Percentiles rank a stretch among this genome's conserved stretches.
Conservation (phyloP, 1,284 basidiomycete genomes). For the Malassezia pachydermatis region DNA sequence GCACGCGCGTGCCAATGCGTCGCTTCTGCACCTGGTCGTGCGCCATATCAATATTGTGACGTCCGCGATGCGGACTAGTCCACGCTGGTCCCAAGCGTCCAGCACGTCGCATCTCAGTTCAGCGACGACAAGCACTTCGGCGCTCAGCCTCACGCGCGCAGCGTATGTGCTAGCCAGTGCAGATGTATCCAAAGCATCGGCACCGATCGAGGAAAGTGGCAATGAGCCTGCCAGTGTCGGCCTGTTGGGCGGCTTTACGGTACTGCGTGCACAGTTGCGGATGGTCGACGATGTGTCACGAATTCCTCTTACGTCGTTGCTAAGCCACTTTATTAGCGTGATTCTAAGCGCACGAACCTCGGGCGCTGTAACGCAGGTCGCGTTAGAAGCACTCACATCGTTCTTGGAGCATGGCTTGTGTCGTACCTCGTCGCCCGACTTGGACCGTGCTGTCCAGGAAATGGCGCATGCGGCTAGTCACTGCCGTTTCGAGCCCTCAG, state of each 20-base stretch:
- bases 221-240: constrained; percentile 18
- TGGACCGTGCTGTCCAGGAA: constrained; percentile 60
- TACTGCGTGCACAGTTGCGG: constrained; percentile 63
- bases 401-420: constrained; percentile 73
- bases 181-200: neutral
- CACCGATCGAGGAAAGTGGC: neutral
- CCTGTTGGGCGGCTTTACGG: constrained; percentile 78
- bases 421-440: constrained; percentile 48
- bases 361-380: constrained; percentile 81
- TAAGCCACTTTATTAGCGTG: constrained; percentile 66
- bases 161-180: constrained; percentile 13
- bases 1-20: neutral
- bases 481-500: constrained; percentile 95
- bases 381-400: constrained; percentile 73
- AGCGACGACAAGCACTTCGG: constrained; percentile 12
- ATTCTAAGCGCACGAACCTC: constrained; percentile 85
- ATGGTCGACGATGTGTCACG: constrained; percentile 17
- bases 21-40: constrained; percentile 60
- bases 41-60: constrained; percentile 86
- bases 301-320: constrained; percentile 30
- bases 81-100: constrained; percentile 28
- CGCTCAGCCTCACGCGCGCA: constrained; percentile 15
- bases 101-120: constrained; percentile 24
- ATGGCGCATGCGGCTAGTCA: constrained; percentile 81
- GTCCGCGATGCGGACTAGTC: constrained; percentile 77